Evolutionary conservation across 768 basidiomycete genomes (phyloP).

Genomic region (Rhodotorula graminis): DNA sequence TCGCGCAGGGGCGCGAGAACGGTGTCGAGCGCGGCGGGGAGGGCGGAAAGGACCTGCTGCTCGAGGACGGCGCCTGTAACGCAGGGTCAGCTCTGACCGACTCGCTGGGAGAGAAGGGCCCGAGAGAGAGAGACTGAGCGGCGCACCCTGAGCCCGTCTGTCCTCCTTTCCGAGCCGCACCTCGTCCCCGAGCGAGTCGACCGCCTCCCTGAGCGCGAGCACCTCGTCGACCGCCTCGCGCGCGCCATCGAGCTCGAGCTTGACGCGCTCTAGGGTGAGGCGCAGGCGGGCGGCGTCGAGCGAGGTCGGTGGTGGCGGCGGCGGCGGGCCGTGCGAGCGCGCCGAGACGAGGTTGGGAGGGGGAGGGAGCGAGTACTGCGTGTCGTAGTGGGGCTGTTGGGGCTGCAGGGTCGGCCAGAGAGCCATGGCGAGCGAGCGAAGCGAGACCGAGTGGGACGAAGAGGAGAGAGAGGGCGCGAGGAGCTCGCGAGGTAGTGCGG

Average conservation of each 20-base stretch:
- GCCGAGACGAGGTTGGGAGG: not conserved
- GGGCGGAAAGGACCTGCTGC: not conserved
- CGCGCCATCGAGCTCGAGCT: slow-evolving; percentile 6
- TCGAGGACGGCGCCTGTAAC: not conserved
- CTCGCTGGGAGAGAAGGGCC: too few species aligned
- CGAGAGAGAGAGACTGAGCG: too few species aligned
- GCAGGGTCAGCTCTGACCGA: not conserved
- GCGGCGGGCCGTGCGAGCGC: slow-evolving; percentile 2
- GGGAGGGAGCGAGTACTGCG: not conserved
- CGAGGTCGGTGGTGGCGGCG: slow-evolving; percentile 2
- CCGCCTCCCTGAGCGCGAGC: not conserved
- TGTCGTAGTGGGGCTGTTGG: not conserved
- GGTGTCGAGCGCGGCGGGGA: not conserved
- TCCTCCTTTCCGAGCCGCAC: not conserved
- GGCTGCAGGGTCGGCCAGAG: not conserved
- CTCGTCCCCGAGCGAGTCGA: not conserved
- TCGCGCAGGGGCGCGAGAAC: slow-evolving; percentile 3
- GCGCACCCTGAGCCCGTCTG: not conserved
- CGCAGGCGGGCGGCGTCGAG: slow-evolving; percentile 9
- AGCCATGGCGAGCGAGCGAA: not conserved
- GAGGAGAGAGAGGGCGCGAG: not conserved
- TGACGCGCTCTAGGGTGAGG: slow-evolving; percentile 11
- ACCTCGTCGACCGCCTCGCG: slow-evolving; percentile 7
- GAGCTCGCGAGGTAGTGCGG: too few species aligned
- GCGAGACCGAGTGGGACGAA: not conserved